phyloP scores from a whole-genome alignment of 495 filamentous ascomycete species.

The Friedmanniomyces simplex region DNA sequence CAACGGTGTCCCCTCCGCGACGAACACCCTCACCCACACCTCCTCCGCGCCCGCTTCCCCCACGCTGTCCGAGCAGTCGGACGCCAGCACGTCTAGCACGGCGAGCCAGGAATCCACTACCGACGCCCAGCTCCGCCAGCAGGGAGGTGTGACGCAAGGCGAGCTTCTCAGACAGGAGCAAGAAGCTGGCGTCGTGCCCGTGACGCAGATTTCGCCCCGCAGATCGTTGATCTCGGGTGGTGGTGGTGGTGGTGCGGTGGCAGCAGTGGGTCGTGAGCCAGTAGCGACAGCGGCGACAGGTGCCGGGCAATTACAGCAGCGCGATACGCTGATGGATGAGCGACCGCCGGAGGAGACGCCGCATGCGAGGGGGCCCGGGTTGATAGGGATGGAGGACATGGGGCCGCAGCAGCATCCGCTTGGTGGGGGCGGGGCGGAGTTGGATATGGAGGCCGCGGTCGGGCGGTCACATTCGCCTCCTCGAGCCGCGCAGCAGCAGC shows the following conservation, averaged over 20 bases:
- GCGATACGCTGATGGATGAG: not conserved
- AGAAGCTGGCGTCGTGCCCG: constrained; percentile 54
- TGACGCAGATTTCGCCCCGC: constrained; percentile 32
- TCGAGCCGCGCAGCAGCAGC: not conserved
- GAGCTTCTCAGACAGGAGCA: constrained; percentile 72
- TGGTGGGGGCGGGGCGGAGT: constrained; percentile 2
- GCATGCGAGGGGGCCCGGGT: constrained; percentile 69
- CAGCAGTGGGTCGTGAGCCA: constrained; percentile 16
- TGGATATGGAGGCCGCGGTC: constrained; percentile 35
- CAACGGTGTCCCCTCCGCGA: constrained; percentile 41
- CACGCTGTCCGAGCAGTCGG: constrained; percentile 22
- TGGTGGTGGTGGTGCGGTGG: constrained; percentile 19
- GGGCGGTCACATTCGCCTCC: constrained; percentile 17
- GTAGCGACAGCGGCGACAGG: not conserved
- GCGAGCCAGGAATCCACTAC: constrained; percentile 6
- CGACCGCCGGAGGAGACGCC: constrained; percentile 45
- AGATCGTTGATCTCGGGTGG: constrained; percentile 23
- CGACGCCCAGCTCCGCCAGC: constrained; percentile 27
- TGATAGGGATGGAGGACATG: constrained; percentile 77
- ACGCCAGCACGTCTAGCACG: constrained; percentile 13
- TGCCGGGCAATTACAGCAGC: not conserved
- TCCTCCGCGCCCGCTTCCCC: constrained; percentile 16
- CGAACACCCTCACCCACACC: constrained; percentile 8
- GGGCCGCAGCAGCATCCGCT: constrained; percentile 53
- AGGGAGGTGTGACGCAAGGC: constrained; percentile 59